phyloP scores from a whole-genome alignment of 768 basidiomycete species.

The Kwoniella botswanensis region DNA sequence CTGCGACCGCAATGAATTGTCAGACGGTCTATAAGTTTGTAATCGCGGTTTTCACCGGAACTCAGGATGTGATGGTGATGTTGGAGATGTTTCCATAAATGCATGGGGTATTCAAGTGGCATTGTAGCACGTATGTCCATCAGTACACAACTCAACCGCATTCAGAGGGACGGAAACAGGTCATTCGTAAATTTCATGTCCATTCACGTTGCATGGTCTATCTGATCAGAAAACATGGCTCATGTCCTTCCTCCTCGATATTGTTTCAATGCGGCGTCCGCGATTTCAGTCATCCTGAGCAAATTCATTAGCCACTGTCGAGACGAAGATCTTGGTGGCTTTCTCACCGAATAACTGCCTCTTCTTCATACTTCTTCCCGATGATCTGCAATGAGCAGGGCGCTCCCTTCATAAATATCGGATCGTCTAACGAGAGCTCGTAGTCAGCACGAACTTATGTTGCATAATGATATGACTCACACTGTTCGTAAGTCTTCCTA shows the following conservation, averaged over 20 bases:
- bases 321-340: too few species aligned
- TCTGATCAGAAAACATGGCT: neutral
- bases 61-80: too few species aligned
- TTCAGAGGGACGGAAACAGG: too few species aligned
- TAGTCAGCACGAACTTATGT: slow-evolving; percentile 51
- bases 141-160: too few species aligned
- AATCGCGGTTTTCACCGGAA: too few species aligned
- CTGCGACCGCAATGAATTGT: too few species aligned
- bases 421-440: slow-evolving; percentile 63
- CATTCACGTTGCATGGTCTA: neutral
- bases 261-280: slow-evolving; percentile 20
- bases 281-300: slow-evolving; percentile 26
- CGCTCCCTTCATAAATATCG: slow-evolving; percentile 64
- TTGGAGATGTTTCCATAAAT: too few species aligned
- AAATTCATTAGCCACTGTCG: neutral
- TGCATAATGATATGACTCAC: slow-evolving; percentile 59
- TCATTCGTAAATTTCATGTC: neutral
- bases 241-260: neutral
- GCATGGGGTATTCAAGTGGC: too few species aligned
- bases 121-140: too few species aligned
- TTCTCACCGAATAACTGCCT: slow-evolving; percentile 64
- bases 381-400: slow-evolving; percentile 72
- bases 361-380: slow-evolving; percentile 74
- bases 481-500: slow-evolving; percentile 63
- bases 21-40: too few species aligned